Conservation (phyloP, 306 rosid genomes). For the Canavalia ensiformis region DNA sequence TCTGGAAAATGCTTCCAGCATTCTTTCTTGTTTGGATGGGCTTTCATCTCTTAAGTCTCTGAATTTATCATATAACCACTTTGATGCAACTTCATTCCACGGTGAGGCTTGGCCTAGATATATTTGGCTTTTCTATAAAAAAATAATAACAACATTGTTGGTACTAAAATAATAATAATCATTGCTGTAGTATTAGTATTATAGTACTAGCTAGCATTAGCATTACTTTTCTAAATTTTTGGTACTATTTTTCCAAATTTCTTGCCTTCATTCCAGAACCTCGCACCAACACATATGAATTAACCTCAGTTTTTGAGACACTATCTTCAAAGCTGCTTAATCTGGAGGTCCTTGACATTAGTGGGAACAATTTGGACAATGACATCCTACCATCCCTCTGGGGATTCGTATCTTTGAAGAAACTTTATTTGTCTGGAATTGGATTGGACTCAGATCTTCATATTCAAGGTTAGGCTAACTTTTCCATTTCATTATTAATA, state of each 20-base stretch:
- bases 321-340: slow-evolving; percentile 10
- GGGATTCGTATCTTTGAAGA: slow-evolving; percentile 33
- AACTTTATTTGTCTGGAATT: not conserved
- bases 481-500: not conserved
- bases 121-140: too few relatives aligned
- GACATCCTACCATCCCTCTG: slow-evolving; percentile 10
- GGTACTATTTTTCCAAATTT: not conserved
- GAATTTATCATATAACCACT: rapidly evolving
- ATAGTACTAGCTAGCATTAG: not conserved
- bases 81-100: not conserved
- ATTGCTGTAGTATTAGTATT: too few relatives aligned
- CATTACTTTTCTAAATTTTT: not conserved
- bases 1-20: not conserved
- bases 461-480: slow-evolving; percentile 13
- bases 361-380: not conserved
- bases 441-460: slow-evolving; percentile 34
- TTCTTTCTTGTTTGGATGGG: not conserved
- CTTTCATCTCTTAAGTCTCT: slow-evolving; percentile 22
- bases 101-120: not conserved
- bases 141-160: too few relatives aligned
- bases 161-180: too few relatives aligned
- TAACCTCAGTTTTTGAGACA: not conserved
- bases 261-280: not conserved
- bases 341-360: slow-evolving; percentile 21
- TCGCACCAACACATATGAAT: not conserved